phyloP scores from a whole-genome alignment of 2,329 filamentous ascomycete genomes.

The Calonectria henricotiae region DNA sequence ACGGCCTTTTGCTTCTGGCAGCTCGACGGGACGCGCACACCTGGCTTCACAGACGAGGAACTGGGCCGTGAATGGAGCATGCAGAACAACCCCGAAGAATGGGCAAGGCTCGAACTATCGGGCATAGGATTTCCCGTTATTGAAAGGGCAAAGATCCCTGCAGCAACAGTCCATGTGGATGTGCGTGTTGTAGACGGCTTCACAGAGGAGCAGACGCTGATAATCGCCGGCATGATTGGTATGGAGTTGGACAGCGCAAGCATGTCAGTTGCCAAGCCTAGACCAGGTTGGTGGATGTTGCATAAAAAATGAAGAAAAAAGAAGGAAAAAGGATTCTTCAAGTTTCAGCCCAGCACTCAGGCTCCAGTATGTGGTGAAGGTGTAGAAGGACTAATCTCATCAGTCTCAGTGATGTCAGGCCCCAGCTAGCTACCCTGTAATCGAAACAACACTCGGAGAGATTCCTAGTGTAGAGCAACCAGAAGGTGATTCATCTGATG shows the following conservation, averaged over 20 bases:
- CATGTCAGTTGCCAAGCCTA: conserved; percentile 13
- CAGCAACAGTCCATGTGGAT: background rate
- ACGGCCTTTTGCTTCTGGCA: conserved; percentile 43
- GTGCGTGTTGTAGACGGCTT: conserved; percentile 5
- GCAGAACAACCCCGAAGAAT: conserved; percentile 14
- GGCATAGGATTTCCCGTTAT: conserved; percentile 3
- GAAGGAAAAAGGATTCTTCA: too few species aligned
- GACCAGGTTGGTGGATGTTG: conserved; percentile 14
- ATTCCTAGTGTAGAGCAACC: too few species aligned
- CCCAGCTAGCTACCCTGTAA: too few species aligned
- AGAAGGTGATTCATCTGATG: too few species aligned
- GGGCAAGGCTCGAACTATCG: conserved; percentile 9
- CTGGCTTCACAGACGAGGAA: conserved; percentile 11
- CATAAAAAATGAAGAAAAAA: conserved; percentile 9
- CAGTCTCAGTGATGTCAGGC: too few species aligned
- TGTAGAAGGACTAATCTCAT: too few species aligned
- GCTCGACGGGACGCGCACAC: conserved; percentile 20
- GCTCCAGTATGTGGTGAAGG: too few species aligned
- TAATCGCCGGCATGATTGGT: conserved; percentile 15
- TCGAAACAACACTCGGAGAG: too few species aligned
- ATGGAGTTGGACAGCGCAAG: conserved; percentile 2
- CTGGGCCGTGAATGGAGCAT: conserved; percentile 6
- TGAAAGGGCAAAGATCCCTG: conserved; percentile 10
- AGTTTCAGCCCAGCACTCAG: too few species aligned
- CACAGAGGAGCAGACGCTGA: conserved; percentile 3